These are phyloP conservation scores for Cadophora sp. DNA, from an alignment of 2,329 filamentous ascomycete species.

Conservation along the genomic window DNA sequence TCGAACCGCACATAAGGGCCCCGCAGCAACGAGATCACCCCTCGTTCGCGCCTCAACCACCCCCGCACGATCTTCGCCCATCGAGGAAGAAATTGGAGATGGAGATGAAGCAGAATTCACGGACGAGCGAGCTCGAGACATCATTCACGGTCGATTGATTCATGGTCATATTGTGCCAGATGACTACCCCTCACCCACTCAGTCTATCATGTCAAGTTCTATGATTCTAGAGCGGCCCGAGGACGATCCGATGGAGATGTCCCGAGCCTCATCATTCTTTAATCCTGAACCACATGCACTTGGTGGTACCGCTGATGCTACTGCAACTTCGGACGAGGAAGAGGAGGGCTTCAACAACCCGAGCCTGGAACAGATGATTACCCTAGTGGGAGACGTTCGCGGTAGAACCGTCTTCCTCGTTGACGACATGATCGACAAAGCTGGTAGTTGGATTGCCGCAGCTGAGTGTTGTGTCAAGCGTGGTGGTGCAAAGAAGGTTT, in stretches of 20 bases:
- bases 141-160: conserved; percentile 88
- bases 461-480: conserved; percentile 96
- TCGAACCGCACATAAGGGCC: conserved; percentile 33
- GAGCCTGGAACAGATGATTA: conserved; percentile 91
- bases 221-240: conserved; percentile 59
- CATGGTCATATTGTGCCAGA: conserved; percentile 97
- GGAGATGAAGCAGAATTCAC: conserved; percentile 40
- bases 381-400: conserved; percentile 93
- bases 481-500: conserved; percentile 90
- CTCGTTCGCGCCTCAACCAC: conserved; percentile 34
- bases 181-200: conserved; percentile 80
- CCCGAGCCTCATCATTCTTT: conserved; percentile 81
- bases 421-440: conserved; percentile 99
- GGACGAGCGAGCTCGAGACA: conserved; percentile 83
- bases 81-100: conserved; percentile 38
- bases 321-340: conserved; percentile 87
- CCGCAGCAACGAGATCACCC: conserved; percentile 35
- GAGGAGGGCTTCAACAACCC: conserved; percentile 86
- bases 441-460: conserved; percentile 94
- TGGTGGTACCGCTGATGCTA: conserved; percentile 84
- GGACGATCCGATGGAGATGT: conserved; percentile 84
- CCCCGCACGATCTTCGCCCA: conserved; percentile 36
- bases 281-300: conserved; percentile 71
- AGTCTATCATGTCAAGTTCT: conserved; percentile 71
- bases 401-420: conserved; percentile 91